Evolutionary conservation across 2,329 filamentous ascomycete genomes (phyloP).

Genomic region (Xylariaceae sp.): DNA sequence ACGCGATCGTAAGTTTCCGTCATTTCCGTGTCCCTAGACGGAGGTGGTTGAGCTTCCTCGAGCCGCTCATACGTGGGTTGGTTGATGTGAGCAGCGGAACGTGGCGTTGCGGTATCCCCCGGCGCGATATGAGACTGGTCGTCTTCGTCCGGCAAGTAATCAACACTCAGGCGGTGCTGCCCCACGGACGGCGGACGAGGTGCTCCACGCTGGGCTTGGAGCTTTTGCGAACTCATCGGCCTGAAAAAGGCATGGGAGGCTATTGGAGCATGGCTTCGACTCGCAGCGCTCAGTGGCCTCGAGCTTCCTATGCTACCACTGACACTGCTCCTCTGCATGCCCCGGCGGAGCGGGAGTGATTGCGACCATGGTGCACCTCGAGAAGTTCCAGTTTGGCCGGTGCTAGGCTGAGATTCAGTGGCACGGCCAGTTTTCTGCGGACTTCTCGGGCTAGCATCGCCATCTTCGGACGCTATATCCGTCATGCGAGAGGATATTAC

Average conservation of each 20-base stretch:
- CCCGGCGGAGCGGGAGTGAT: constrained; percentile 50
- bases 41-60: constrained; percentile 52
- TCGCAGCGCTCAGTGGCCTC: constrained; percentile 62
- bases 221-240: constrained; percentile 91
- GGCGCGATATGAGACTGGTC: constrained; percentile 45
- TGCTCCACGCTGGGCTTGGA: constrained; percentile 79
- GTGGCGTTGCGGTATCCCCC: constrained; percentile 51
- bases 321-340: constrained; percentile 39
- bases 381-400: constrained; percentile 45
- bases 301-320: constrained; percentile 37
- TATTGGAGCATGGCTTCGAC: constrained; percentile 82
- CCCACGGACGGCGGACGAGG: constrained; percentile 39
- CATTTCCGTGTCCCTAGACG: constrained; percentile 74
- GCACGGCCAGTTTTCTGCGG: constrained; percentile 34
- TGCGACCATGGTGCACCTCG: constrained; percentile 46
- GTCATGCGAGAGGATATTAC: constrained; percentile 70
- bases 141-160: constrained; percentile 30
- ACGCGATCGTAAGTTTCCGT: constrained; percentile 68
- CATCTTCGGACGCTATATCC: constrained; percentile 55
- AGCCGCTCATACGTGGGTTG: constrained; percentile 35
- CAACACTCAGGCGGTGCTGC: constrained; percentile 32
- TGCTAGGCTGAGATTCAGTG: constrained; percentile 50
- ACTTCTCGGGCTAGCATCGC: constrained; percentile 30
- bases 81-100: constrained; percentile 29
- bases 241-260: constrained; percentile 89